Evolutionary conservation across 2,329 filamentous ascomycete species (phyloP), one percentile per base, ranked within the genome.

Genomic region (Aspergillus pseudoglaucus): DNA sequence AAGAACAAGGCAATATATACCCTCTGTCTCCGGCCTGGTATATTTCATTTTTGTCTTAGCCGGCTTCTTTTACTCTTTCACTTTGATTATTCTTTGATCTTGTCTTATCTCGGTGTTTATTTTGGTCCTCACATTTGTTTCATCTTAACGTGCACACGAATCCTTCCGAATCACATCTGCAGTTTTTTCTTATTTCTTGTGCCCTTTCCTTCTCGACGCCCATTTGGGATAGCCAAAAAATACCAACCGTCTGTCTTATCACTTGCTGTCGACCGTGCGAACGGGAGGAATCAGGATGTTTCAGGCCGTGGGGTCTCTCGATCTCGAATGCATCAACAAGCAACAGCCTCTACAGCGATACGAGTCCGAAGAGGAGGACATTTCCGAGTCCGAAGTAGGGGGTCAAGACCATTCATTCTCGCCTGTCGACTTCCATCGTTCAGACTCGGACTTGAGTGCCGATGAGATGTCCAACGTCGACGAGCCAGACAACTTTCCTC

Each of bases 311-410:
- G 49, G 55, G 30, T 44, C 62, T 7, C 46, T 66, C 18, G 54
- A 58, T 41, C 53, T 68, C 45, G 58, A 61, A 37, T 63, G 63
- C 47, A 52, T 64, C 50, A 63, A 60, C 49, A 55, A 58, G 30
- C 62, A 59, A 38, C 59, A 52, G 43, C 56, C 66, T 12, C 64
- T 64, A 41, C 59, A 57, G 37, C 59, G 59, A 23, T 69, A 69
- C 50, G 65, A 69, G 42, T 69, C 66, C 9, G 66, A 69, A 22
- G 66, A 69, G 50, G 66, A 69, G 50, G 65, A 64, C 40, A 57
- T 64, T 6, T 69, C 66, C 10, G 66, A 69, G 50, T 65, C 66
- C 1, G 65, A 68, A 48, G 55, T 58, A 15, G 60, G 64, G 23
- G 57, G 58, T 8, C 59, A 64, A 7, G 63, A 65, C 37, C 50